These are phyloP conservation scores for Arthrobotrys entomopaga DNA, from an alignment of 2,329 filamentous ascomycete species.

Conservation along the genomic window DNA sequence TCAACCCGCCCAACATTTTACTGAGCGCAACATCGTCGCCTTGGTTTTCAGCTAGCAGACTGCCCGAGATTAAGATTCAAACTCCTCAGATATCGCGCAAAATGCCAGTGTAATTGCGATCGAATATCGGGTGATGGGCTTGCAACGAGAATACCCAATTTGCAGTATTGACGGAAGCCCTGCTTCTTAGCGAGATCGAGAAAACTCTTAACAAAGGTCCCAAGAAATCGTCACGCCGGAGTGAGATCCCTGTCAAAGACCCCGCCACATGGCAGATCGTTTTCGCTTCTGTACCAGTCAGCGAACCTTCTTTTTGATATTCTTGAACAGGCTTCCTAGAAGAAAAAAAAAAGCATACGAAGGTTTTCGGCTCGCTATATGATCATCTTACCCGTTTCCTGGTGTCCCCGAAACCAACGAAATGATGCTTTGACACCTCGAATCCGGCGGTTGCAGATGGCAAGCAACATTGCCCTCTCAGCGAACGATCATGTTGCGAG, in stretches of 20 bases:
- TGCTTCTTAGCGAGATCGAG: constrained; percentile 33
- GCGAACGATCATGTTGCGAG: constrained; percentile 44
- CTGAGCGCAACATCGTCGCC: background rate
- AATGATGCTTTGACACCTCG: constrained; percentile 13
- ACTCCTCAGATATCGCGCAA: too few relatives aligned
- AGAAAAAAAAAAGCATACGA: too few relatives aligned
- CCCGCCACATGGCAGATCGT: constrained; percentile 55
- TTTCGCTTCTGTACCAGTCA: constrained; percentile 55
- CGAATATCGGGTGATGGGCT: background rate
- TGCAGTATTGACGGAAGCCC: constrained; percentile 15
- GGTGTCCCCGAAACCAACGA: constrained; percentile 20
- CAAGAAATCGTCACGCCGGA: constrained; percentile 53
- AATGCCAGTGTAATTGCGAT: too few relatives aligned
- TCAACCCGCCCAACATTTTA: too few relatives aligned
- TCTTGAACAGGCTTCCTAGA: constrained; percentile 3
- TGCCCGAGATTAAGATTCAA: background rate
- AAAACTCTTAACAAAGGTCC: constrained; percentile 37
- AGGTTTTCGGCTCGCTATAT: too few relatives aligned
- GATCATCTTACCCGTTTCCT: constrained; percentile 31
- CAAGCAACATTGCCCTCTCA: constrained; percentile 17
- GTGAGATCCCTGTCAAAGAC: constrained; percentile 40
- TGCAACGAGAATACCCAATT: background rate
- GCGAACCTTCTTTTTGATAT: constrained; percentile 52
- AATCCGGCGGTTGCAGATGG: constrained; percentile 16
- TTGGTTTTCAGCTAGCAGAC: background rate